A percentile compares a stretch with the other conserved stretches of the same genome.
Evolutionary conservation across 73 alveolate species (phyloP).

Genomic region (Breviolum minutum): DNA sequence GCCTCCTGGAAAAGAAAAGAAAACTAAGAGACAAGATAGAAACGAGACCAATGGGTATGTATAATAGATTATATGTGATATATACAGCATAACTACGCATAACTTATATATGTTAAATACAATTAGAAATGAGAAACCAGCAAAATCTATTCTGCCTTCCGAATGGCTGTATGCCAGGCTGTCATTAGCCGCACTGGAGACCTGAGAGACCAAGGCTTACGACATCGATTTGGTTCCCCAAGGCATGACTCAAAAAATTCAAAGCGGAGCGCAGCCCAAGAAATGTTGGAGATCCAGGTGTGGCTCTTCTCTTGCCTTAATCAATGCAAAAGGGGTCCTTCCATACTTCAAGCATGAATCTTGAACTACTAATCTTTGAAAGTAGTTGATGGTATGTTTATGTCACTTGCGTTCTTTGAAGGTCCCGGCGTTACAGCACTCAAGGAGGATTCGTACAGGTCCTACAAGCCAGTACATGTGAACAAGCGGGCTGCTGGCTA

Average conservation of each 20-base stretch:
- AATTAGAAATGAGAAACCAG: neutral
- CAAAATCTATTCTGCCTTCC: neutral
- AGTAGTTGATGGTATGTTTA: too few relatives aligned
- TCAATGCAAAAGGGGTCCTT: too few relatives aligned
- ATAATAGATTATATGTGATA: too few relatives aligned
- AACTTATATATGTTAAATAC: neutral
- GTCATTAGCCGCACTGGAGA: neutral
- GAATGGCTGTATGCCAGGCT: slow-evolving; percentile 48
- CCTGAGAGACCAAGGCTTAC: neutral
- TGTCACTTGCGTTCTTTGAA: neutral
- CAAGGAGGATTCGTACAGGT: slow-evolving; percentile 5
- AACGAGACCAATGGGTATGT: neutral
- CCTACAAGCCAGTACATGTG: neutral
- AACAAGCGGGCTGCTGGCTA: too few relatives aligned
- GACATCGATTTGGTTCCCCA: neutral
- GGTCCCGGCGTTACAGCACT: neutral
- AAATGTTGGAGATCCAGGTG: neutral
- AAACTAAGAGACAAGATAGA: neutral
- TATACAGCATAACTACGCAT: neutral
- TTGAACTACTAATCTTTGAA: too few relatives aligned
- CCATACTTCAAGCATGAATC: too few relatives aligned
- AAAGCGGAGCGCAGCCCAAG: neutral
- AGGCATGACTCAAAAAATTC: neutral
- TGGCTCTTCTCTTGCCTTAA: slow-evolving; percentile 2
- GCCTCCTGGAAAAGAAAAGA: neutral